Evolutionary conservation across 1,284 basidiomycete species (phyloP).

Genomic region (Agroathelia rolfsii): DNA sequence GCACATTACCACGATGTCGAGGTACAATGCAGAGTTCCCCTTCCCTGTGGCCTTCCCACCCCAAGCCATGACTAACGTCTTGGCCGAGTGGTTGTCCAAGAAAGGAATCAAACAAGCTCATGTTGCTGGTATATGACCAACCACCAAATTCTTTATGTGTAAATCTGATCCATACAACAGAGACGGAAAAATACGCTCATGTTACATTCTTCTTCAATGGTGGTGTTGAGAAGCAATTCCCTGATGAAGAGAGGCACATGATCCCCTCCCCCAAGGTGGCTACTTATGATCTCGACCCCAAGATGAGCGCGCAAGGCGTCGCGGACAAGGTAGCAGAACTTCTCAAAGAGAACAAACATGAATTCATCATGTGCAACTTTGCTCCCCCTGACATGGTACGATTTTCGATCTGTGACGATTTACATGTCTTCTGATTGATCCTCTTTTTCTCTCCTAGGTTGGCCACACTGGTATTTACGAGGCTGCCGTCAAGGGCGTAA

Average conservation of each 20-base stretch:
- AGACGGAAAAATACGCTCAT: slow-evolving; percentile 92
- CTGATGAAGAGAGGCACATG: slow-evolving; percentile 77
- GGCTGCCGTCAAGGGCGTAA: slow-evolving; percentile 79
- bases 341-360: slow-evolving; percentile 57
- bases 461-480: slow-evolving; percentile 87
- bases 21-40: slow-evolving; percentile 84
- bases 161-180: slow-evolving; percentile 23
- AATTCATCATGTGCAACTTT: slow-evolving; percentile 94
- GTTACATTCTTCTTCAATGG: slow-evolving; percentile 97
- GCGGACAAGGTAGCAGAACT: slow-evolving; percentile 84
- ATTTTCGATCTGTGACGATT: slow-evolving; percentile 8
- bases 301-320: slow-evolving; percentile 80
- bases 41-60: slow-evolving; percentile 85
- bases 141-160: slow-evolving; percentile 3
- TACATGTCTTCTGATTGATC: not conserved
- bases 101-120: slow-evolving; percentile 77
- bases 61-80: slow-evolving; percentile 82
- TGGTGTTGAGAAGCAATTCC: slow-evolving; percentile 84
- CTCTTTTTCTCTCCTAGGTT: slow-evolving; percentile 34
- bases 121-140: slow-evolving; percentile 53
- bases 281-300: slow-evolving; percentile 80
- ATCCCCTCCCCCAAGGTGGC: slow-evolving; percentile 84
- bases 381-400: slow-evolving; percentile 88
- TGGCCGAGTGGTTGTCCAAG: slow-evolving; percentile 80
- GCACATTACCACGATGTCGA: slow-evolving; percentile 87